Base-by-base conservation (phyloP, 1,139 yeast species). In the Spathaspora sp. region DNA sequence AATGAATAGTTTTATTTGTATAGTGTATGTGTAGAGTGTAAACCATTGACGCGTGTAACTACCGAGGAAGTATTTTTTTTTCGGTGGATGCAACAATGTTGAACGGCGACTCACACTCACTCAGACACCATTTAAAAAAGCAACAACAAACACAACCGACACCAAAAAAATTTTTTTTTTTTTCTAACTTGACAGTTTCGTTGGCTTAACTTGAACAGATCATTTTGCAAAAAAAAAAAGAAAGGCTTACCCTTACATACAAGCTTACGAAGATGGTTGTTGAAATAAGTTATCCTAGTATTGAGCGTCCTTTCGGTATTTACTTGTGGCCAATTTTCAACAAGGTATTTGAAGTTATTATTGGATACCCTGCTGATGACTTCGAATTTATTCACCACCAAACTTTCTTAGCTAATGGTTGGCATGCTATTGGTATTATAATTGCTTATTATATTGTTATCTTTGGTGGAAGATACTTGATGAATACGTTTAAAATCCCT, bases 291-390 rank as follows among this genome's bases (percentile, higher is more conserved):
- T 45, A 49, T 39, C 97, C 97, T 38, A 71, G 86, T 38, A 61
- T 89, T 46, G 87, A 87, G 45, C 78, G 89, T 52, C 98, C 98
- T 15, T 93, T 91, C 66, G 99, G 99, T 43, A 54, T 93, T 45
- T 80, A 87, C 59, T 74, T 93, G 52, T 93, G 97, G 97, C 95
- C 96, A 26, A 70, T 91, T 50, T 89, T 93, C 67, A 81, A 84
- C 60, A 70, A 70, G 52, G 70, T 70, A 24, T 84, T 83, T 57
- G 79, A 75, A 50, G 48, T 60, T 44, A 59, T 77, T 29, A 66
- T 71, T 40, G 91, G 89, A 36, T 82, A 81, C 61, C 74, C 80
- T 2, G 95, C 96, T 38, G 84, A 84, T 50, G 81, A 84, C 45
- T 93, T 93, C 63, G 71, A 78, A 57, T 93, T 89, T 62, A 66